Percentiles rank a stretch among this genome's conserved stretches.
Conservation (phyloP, 2,329 filamentous ascomycete genomes). For the Corniculantispora saksenae region DNA sequence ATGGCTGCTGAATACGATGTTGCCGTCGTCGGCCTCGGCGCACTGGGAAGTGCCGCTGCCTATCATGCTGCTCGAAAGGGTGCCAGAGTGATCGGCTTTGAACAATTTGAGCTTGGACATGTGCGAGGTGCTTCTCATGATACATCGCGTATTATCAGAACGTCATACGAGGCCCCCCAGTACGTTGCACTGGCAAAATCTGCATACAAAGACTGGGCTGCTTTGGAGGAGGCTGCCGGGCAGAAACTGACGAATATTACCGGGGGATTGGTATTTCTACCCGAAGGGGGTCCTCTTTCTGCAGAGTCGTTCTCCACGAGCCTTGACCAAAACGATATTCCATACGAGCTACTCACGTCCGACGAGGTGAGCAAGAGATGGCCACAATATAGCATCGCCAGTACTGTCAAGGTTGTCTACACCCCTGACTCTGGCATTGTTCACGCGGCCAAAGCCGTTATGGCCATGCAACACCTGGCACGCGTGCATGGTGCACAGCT, state of each 20-base stretch:
- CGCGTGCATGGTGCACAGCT: slow-evolving; percentile 16
- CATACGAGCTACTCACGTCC: slow-evolving; percentile 25
- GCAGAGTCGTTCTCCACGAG: slow-evolving; percentile 1
- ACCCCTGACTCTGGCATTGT: slow-evolving; percentile 28
- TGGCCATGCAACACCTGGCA: slow-evolving; percentile 21
- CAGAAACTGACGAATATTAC: slow-evolving; percentile 26
- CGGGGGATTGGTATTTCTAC: slow-evolving; percentile 28
- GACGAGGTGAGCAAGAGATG: slow-evolving; percentile 24
- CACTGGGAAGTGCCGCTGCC: slow-evolving; percentile 23
- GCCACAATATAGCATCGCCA: slow-evolving; percentile 25
- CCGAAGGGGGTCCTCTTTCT: slow-evolving; percentile 15
- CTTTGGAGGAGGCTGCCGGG: slow-evolving; percentile 24
- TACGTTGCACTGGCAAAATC: slow-evolving; percentile 27
- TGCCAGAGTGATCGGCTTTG: slow-evolving; percentile 27
- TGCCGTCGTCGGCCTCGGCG: slow-evolving; percentile 21
- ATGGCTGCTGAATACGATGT: slow-evolving; percentile 16
- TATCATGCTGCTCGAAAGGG: slow-evolving; percentile 26
- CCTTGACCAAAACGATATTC: slow-evolving; percentile 18
- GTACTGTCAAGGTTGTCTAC: slow-evolving; percentile 24
- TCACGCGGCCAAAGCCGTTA: slow-evolving; percentile 21
- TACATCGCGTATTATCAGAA: slow-evolving; percentile 29
- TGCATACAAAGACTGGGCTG: slow-evolving; percentile 28
- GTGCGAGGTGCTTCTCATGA: slow-evolving; percentile 28
- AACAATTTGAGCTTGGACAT: slow-evolving; percentile 29
- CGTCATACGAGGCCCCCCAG: slow-evolving; percentile 26